Percentiles rank a stretch among this genome's conserved stretches.
Evolutionary conservation across 129 eudicot genomes (phyloP).

Genomic region (Pseudognaphalium luteoalbum): DNA sequence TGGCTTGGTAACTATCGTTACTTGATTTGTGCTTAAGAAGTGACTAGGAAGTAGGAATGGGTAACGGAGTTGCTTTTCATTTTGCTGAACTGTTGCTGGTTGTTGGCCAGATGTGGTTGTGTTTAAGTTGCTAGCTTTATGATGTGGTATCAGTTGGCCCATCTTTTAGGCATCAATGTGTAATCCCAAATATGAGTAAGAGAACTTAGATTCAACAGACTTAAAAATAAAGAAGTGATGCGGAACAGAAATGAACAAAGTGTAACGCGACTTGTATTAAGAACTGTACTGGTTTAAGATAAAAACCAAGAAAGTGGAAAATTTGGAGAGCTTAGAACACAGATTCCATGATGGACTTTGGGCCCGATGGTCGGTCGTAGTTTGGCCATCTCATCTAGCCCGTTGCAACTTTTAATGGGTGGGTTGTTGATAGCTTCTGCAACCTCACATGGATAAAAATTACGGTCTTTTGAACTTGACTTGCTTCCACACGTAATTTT

Average conservation of each 20-base stretch:
- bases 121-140: background rate
- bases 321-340: background rate
- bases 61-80: background rate
- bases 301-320: background rate
- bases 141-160: background rate
- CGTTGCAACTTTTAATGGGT: background rate
- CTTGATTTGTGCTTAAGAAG: background rate
- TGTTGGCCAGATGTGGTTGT: background rate
- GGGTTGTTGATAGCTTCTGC: background rate
- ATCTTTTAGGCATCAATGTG: background rate
- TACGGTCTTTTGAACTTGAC: too few species aligned
- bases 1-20: background rate
- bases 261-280: too few species aligned
- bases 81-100: background rate
- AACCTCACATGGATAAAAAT: background rate
- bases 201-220: background rate
- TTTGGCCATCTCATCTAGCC: background rate
- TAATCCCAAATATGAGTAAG: background rate
- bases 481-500: background rate
- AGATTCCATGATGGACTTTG: background rate
- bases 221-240: too few species aligned
- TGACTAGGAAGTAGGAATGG: background rate
- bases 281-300: background rate
- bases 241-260: too few species aligned
- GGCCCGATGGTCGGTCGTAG: background rate